These are phyloP conservation scores for Rhodotorula diobovata DNA, from an alignment of 768 basidiomycete species.

Conservation along the genomic window DNA sequence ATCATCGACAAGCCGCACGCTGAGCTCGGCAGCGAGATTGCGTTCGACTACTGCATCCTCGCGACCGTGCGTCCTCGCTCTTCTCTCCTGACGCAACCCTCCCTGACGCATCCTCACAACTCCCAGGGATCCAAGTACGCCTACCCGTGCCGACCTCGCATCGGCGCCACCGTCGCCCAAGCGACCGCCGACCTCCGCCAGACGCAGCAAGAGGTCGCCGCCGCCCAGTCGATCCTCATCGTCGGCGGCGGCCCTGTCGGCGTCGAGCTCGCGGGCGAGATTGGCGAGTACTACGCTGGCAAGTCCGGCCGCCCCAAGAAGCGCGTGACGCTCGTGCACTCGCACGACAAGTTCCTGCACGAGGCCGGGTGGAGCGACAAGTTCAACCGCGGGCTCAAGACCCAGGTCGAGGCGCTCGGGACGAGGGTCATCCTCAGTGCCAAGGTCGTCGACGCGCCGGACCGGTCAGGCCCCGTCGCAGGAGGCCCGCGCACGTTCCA, in stretches of 20 bases:
- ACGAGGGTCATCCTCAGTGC: conserved; percentile 6
- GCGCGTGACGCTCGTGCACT: conserved; percentile 40
- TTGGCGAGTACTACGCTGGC: conserved; percentile 21
- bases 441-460: not conserved
- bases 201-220: conserved; percentile 12
- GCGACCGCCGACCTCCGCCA: conserved; percentile 22
- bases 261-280: conserved; percentile 41
- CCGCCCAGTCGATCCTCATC: conserved; percentile 19
- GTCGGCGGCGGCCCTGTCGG: conserved; percentile 41
- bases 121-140: conserved; percentile 31
- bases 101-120: not conserved
- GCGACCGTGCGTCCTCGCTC: conserved; percentile 31
- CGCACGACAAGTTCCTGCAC: conserved; percentile 13
- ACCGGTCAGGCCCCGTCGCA: conserved; percentile 12
- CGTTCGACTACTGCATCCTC: conserved; percentile 34
- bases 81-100: not conserved
- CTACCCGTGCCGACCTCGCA: conserved; percentile 23
- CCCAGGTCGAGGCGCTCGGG: conserved; percentile 18
- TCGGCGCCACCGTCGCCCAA: conserved; percentile 3
- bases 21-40: conserved; percentile 26
- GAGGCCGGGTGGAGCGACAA: conserved; percentile 16
- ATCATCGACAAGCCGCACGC: conserved; percentile 19
- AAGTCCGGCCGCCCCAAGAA: conserved; percentile 9
- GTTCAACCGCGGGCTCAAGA: conserved; percentile 2
- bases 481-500: conserved; percentile 6